Evolutionary conservation across 2,329 filamentous ascomycete species (phyloP), one percentile per base, ranked within the genome.

Genomic region (Talaromyces sp.): DNA sequence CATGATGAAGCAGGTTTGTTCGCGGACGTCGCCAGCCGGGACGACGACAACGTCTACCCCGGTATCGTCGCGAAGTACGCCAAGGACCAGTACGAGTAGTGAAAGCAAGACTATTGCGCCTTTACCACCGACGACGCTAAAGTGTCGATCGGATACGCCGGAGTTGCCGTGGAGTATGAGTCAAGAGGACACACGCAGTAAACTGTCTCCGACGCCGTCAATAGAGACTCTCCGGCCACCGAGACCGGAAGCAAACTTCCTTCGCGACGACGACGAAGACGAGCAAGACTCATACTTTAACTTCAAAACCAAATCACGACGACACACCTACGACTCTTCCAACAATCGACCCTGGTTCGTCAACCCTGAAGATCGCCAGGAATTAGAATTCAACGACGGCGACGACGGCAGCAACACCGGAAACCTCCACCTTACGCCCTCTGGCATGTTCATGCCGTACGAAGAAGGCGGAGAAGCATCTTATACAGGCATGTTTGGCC

Each of bases 391-490:
- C 11, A 40, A 34, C 7, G 59, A 40, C 10, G 34, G 25, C 15
- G 38, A 59, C 5, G 31, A 40, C 13, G 22, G 6, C 22, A 49
- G 54, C 51, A 54, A 45, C 10, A n/a, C 49, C 38, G 74, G 74
- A 51, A 88, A 89, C 61, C 89, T 96, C 82, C 88, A 89, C 68
- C 85, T 93, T 70, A 96, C 92, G 22, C 83, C 88, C 60, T 95
- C 92, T 45, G 93, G 92, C 70, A 96, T 96, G 91, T 90, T 96
- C 72, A 93, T 96, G 90, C 91, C 92, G 7, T 90, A 89, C 71
- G 91, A 93, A 70, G 90, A 93, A 70, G 88, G 88, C 67, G 91
- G 92, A 69, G 56, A 59, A 13, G 78, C 80, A 7, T 78, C 83
- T 67, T 86, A 81, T 72, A 82, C 84, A 61, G 89, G 90, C 56